phyloP scores from a whole-genome alignment of 129 eudicot species.

The Smallanthus sonchifolius region DNA sequence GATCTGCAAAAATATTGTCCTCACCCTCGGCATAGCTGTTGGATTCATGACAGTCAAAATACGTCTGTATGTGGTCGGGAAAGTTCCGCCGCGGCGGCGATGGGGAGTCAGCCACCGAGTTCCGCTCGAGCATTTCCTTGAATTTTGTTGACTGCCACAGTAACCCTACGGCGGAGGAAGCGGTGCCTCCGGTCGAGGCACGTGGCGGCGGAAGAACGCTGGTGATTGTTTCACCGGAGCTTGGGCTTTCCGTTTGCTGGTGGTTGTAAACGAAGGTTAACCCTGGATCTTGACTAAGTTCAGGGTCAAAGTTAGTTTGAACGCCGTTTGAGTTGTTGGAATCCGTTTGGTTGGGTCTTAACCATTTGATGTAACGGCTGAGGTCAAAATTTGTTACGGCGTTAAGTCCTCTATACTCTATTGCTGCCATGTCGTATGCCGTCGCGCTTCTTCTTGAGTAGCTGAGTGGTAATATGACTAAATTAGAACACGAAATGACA shows the following conservation, averaged over 20 bases:
- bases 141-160: slow-evolving; percentile 60
- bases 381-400: slow-evolving; percentile 96
- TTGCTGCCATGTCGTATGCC: slow-evolving; percentile 94
- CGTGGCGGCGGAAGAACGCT: slow-evolving; percentile 24
- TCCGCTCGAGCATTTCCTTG: slow-evolving; percentile 58
- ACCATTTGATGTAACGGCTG: slow-evolving; percentile 72
- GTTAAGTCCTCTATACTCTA: slow-evolving; percentile 78
- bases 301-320: slow-evolving; percentile 29
- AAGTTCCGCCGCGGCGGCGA: slow-evolving; percentile 54
- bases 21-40: slow-evolving; percentile 48
- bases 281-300: slow-evolving; percentile 34
- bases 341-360: slow-evolving; percentile 36
- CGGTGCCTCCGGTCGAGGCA: slow-evolving; percentile 14
- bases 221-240: slow-evolving; percentile 39
- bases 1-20: slow-evolving; percentile 49
- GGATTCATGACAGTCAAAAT: slow-evolving; percentile 57
- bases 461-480: slow-evolving; percentile 32
- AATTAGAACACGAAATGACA: not conserved
- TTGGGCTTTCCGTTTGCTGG: slow-evolving; percentile 43
- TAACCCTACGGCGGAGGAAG: slow-evolving; percentile 56
- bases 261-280: slow-evolving; percentile 23
- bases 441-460: slow-evolving; percentile 98
- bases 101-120: slow-evolving; percentile 31
- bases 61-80: slow-evolving; percentile 81
- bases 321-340: slow-evolving; percentile 20